phyloP scores from a whole-genome alignment of 73 alveolate genomes.

The Paramecium bursaria region DNA sequence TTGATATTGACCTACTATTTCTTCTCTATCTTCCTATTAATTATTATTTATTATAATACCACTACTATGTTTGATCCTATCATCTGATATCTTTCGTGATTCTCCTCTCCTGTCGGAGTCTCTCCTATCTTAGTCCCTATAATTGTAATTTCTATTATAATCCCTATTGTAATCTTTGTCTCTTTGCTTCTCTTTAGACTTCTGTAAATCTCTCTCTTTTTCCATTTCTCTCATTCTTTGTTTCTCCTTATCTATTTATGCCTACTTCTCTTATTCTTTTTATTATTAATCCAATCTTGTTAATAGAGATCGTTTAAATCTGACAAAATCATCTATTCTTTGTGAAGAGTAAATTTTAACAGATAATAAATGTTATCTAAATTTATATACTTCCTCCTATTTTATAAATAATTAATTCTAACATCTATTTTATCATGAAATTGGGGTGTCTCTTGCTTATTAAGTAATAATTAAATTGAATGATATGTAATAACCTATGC shows the following conservation, averaged over 20 bases:
- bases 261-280: conserved; percentile 32
- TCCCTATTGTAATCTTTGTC: no score
- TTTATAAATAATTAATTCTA: background rate
- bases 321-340: conserved; percentile 21
- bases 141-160: no score
- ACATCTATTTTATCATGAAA: conserved; percentile 6
- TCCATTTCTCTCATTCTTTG: conserved; percentile 12
- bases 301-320: conserved; percentile 3
- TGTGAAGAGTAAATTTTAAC: background rate
- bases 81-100: no score
- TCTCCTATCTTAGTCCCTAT: no score
- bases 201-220: background rate
- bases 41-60: background rate
- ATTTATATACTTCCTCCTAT: conserved; percentile 28
- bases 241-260: background rate
- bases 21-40: background rate
- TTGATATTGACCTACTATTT: background rate
- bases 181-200: no score
- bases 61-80: background rate
- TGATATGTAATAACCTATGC: conserved; percentile 28
- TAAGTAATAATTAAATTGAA: background rate
- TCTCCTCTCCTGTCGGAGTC: no score
- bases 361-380: background rate
- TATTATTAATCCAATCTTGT: background rate
- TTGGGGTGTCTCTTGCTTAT: conserved; percentile 7